These are phyloP conservation scores for Penicillium fuscoglaucum DNA, from an alignment of 2,329 filamentous ascomycete species.

Conservation along the genomic window DNA sequence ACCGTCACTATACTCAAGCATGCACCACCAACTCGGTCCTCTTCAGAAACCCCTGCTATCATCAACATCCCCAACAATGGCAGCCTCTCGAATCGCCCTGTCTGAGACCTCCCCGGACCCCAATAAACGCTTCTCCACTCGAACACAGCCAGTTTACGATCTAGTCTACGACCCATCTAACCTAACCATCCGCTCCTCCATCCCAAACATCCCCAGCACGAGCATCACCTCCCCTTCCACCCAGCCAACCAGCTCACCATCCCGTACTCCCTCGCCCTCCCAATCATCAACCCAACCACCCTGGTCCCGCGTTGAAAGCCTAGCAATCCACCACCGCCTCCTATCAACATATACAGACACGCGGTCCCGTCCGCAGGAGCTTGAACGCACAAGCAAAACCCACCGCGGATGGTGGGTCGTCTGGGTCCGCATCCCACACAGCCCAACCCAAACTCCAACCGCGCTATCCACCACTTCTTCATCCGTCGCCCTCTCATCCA, in stretches of 20 bases:
- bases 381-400: slow-evolving; percentile 64
- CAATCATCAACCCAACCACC: slow-evolving; percentile 39
- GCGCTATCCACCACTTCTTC: slow-evolving; percentile 17
- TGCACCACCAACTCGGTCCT: slow-evolving; percentile 52
- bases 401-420: slow-evolving; percentile 67
- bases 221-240: slow-evolving; percentile 30
- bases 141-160: slow-evolving; percentile 55
- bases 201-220: slow-evolving; percentile 64
- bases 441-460: slow-evolving; percentile 7
- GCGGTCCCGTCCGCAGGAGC: slow-evolving; percentile 48
- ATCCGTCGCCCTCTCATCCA: slow-evolving; percentile 16
- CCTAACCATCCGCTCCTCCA: slow-evolving; percentile 60
- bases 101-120: slow-evolving; percentile 37
- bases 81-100: slow-evolving; percentile 39
- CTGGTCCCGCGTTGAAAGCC: slow-evolving; percentile 59
- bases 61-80: slow-evolving; percentile 48
- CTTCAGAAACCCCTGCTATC: slow-evolving; percentile 48
- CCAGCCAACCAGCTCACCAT: slow-evolving; percentile 11
- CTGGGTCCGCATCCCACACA: slow-evolving; percentile 57
- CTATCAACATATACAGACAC: slow-evolving; percentile 58
- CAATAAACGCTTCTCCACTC: slow-evolving; percentile 30
- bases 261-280: slow-evolving; percentile 58
- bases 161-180: slow-evolving; percentile 61
- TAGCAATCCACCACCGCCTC: slow-evolving; percentile 63
- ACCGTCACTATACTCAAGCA: slow-evolving; percentile 48